phyloP scores from a whole-genome alignment of 352 stramenopile genomes.

The Phytophthora colocasiae region DNA sequence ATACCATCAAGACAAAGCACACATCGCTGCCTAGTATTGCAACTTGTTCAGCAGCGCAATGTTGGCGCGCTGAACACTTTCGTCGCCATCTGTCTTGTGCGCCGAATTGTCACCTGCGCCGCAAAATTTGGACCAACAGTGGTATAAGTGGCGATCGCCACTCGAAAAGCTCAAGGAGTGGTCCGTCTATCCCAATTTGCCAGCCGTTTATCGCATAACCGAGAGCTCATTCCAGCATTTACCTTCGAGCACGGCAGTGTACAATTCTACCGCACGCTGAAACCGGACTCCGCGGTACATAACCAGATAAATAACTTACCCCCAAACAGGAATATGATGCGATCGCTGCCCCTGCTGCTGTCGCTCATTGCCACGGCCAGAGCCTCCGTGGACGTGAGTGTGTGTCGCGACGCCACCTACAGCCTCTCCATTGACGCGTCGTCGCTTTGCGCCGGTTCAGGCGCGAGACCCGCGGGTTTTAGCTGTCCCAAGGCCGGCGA shows the following conservation, averaged over 20 bases:
- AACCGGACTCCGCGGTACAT: not conserved
- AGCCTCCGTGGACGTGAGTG: slow-evolving; percentile 41
- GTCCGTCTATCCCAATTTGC: slow-evolving; percentile 24
- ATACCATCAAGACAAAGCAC: not conserved
- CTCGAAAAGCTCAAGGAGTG: not conserved
- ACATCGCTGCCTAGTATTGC: too few relatives aligned
- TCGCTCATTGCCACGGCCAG: slow-evolving; percentile 4
- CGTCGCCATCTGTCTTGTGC: not conserved
- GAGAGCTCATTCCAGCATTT: slow-evolving; percentile 31
- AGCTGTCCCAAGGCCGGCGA: slow-evolving; percentile 43
- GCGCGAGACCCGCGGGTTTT: slow-evolving; percentile 33
- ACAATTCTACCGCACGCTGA: not conserved
- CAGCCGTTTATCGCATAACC: slow-evolving; percentile 12
- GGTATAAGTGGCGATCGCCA: slow-evolving; percentile 1
- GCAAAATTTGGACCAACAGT: slow-evolving; percentile 18
- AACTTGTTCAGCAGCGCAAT: not conserved
- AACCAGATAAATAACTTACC: not conserved
- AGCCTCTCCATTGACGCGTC: slow-evolving; percentile 31
- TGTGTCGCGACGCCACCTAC: slow-evolving; percentile 60
- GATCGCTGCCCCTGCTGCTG: slow-evolving; percentile 17
- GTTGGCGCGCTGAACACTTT: slow-evolving; percentile 12
- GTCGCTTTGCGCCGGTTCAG: slow-evolving; percentile 43
- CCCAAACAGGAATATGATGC: slow-evolving; percentile 18
- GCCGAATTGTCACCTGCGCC: slow-evolving; percentile 17
- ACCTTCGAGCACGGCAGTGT: slow-evolving; percentile 4